phyloP scores from a whole-genome alignment of 371 early-diverging fungal species.

The Mucor mucedo region DNA sequence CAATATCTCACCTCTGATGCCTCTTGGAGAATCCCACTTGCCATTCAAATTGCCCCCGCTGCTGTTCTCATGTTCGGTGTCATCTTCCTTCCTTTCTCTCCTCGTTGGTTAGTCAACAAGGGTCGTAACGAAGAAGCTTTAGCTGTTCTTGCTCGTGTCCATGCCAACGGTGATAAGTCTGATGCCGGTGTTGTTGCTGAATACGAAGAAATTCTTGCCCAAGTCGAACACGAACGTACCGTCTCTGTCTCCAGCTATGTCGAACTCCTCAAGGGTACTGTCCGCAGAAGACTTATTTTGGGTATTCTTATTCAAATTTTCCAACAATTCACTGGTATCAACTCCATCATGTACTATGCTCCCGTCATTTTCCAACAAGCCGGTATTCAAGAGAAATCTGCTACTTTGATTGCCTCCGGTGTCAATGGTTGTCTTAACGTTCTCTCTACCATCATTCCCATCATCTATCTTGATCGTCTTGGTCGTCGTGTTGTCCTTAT shows the following conservation, averaged over 20 bases:
- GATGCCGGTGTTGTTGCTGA: conserved; percentile 72
- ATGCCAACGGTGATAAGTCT: conserved; percentile 60
- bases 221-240: conserved; percentile 70
- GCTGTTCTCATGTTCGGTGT: conserved; percentile 48
- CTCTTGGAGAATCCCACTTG: conserved; percentile 58
- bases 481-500: conserved; percentile 55
- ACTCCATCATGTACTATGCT: conserved; percentile 63
- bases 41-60: conserved; percentile 57
- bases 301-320: conserved; percentile 78
- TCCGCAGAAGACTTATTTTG: conserved; percentile 65
- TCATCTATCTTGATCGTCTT: conserved; percentile 60
- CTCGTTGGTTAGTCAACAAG: conserved; percentile 60
- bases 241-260: conserved; percentile 69
- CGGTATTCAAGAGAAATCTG: conserved; percentile 56
- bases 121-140: conserved; percentile 81
- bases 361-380: conserved; percentile 74
- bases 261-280: conserved; percentile 73
- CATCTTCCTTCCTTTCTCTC: conserved; percentile 65
- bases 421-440: conserved; percentile 79
- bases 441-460: conserved; percentile 74
- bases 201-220: conserved; percentile 75
- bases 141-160: conserved; percentile 75
- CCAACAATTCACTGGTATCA: conserved; percentile 63
- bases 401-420: conserved; percentile 71
- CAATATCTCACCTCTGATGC: conserved; percentile 29